A percentile compares a stretch with the other conserved stretches of the same genome.
Evolutionary conservation across 176 grass and related monocot genomes (phyloP).

Genomic region (Neostapfia colusana): DNA sequence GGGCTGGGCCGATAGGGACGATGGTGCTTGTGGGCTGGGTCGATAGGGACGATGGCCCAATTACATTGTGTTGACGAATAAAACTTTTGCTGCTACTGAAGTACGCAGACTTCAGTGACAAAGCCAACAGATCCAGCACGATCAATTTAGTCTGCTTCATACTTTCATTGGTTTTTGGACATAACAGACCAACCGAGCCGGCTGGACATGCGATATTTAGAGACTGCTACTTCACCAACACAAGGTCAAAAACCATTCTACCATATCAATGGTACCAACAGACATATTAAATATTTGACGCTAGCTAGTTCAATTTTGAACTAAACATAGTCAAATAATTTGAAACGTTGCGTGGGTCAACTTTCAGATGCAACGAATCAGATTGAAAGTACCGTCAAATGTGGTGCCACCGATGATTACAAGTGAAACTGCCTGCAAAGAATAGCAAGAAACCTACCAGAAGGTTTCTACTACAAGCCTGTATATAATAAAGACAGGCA

Average conservation of each 20-base stretch:
- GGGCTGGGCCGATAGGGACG: too few species aligned
- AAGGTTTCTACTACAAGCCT: conserved; percentile 62
- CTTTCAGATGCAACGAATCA: conserved; percentile 9
- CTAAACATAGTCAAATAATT: too few species aligned
- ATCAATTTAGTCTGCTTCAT: background rate
- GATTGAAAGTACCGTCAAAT: background rate
- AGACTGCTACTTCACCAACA: too few species aligned
- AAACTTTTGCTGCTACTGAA: background rate
- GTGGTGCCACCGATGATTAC: background rate
- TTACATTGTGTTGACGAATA: background rate
- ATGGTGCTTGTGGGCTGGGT: too few species aligned
- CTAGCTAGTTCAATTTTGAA: too few species aligned
- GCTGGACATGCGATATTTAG: too few species aligned
- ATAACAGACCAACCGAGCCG: too few species aligned
- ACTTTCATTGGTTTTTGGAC: background rate
- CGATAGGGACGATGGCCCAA: too few species aligned
- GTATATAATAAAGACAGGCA: conserved; percentile 74
- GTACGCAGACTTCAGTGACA: background rate
- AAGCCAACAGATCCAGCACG: background rate
- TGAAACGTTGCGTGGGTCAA: too few species aligned
- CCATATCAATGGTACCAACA: background rate
- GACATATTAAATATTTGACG: too few species aligned
- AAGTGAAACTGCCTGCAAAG: background rate
- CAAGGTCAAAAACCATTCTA: background rate
- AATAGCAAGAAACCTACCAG: conserved; percentile 54